Base-by-base conservation (phyloP, 2,329 filamentous ascomycete species). In the Fusarium papillatum region DNA sequence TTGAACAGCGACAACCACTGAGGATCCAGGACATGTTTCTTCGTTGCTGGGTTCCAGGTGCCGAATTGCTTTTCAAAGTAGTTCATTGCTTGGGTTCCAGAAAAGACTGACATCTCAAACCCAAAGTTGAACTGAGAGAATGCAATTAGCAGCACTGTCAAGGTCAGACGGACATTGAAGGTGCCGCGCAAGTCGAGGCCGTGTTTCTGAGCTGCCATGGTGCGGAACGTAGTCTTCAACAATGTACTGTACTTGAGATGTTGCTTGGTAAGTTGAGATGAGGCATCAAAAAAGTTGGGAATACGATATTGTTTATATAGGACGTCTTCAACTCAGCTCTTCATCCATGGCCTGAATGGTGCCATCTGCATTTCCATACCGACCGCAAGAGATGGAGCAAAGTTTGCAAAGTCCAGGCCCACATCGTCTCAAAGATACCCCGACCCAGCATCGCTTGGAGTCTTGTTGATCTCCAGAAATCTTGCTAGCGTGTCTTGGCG, bases 101-200 rank as follows among this genome's bases (percentile, higher is more conserved):
- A 72, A 68, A 82, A 82, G 10, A 75, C 83, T 63, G 82, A 79
- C 55, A 82, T 80, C 61, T 83, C 82, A 38, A 84, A 83, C 50
- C 82, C 82, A 77, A 82, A 84, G 70, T 83, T 84, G 69, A 84
- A 80, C 13, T 74, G 74, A 1, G 80, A 82, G 2, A 84, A 64
- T 22, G 80, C 80, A 64, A 84, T 81, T 36, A 84, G 53, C 43
- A 73, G 5, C 13, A 76, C 66, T 4, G 72, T 66, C 9, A 66
- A 34, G 4, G 69, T 26, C 19, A 76, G 53, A 0, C 43, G 53
- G 24, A 48, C 48, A 55, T 78, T 78, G 70, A 78, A 76, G n/a
- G 53, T 59, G 29, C 9, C 53, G 19, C 53, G 29, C 8, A 59
- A 34, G 26, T 31, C 19, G 53, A 59, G 53, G 31, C 43, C 22